Evolutionary conservation across 345 rosid species (phyloP), one percentile per base, ranked within the genome.

Genomic region (Brassica juncea): DNA sequence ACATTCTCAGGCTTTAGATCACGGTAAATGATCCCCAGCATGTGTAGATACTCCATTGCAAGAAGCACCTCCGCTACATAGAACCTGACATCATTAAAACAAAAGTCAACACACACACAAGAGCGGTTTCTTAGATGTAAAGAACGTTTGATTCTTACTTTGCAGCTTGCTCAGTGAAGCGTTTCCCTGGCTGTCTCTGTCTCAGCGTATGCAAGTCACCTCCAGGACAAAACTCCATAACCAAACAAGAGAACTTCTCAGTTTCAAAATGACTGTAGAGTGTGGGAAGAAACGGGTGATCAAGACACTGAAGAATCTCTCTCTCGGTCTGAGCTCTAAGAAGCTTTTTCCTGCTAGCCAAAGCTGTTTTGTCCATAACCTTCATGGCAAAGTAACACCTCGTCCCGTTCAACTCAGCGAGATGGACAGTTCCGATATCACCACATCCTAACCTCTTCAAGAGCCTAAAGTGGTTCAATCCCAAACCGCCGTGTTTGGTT

Each of bases 161-260:
- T 12, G 90, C 94, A 55, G 94, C 97, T 68, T 86, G 97, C 78
- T 92, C 94, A 2, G 92, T 79, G 74, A 92, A 90, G 78, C 88
- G 91, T 76, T 92, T 92, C 76, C 94, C 97, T 0, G 94, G 89
- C 62, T 92, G 97, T 81, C 87, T 87, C 84, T 92, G 97, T 15
- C 97, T 81, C 35, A 91, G 91, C 0, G 89, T 89, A 80, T 91
- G 97, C 90, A 91, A 81, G 64, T 92, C 97, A 30, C 97, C 94
- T n/a, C 97, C 97, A 42, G 97, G 97, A 62, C 94, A 91, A 73
- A 88, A 89, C 86, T 91, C 97, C 93, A 91, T 91, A 60, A 89
- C 94, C 86, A 91, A 86, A 71, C 94, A 91, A 39, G 93, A 91
- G 84, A 89, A 91, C 64, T 91, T 91, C 70, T 89, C 97, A 0